phyloP scores from a whole-genome alignment of 208 protist genomes.

The Trypanosoma caninum region DNA sequence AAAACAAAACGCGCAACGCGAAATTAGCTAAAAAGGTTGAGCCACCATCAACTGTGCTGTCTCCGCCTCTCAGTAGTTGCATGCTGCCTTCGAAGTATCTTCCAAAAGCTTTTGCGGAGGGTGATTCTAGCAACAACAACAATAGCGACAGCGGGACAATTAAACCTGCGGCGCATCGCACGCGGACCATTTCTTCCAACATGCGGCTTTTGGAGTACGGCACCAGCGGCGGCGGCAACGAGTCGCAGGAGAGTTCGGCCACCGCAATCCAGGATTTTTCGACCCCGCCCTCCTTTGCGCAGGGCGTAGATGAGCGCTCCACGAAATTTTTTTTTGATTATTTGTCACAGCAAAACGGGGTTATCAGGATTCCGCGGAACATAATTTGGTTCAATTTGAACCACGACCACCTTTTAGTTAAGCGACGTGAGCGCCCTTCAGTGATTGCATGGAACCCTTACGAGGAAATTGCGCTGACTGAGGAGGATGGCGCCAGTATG shows the following conservation, averaged over 20 bases:
- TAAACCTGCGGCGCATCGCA: no score
- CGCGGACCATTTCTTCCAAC: no score
- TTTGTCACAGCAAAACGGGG: not conserved
- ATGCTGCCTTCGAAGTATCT: not conserved
- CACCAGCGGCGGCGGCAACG: no score
- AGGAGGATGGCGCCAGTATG: not conserved
- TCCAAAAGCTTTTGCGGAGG: no score
- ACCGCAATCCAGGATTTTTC: no score
- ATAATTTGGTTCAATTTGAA: slow-evolving; percentile 11
- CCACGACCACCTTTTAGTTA: not conserved
- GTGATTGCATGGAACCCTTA: slow-evolving; percentile 8
- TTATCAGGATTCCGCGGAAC: not conserved
- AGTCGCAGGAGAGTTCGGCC: no score
- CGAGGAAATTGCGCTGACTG: slow-evolving; percentile 17
- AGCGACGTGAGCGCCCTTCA: not conserved
- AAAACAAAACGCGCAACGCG: no score
- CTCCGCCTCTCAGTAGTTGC: not conserved
- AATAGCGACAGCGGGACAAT: no score
- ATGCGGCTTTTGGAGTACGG: not conserved
- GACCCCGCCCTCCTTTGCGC: no score
- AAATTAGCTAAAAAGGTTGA: no score
- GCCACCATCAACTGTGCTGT: not conserved
- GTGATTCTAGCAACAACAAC: no score
- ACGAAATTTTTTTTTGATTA: slow-evolving; percentile 6
- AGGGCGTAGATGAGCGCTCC: not conserved